Evolutionary conservation across 352 stramenopile species (phyloP).

Genomic region (Globisporangium sylvaticum): DNA sequence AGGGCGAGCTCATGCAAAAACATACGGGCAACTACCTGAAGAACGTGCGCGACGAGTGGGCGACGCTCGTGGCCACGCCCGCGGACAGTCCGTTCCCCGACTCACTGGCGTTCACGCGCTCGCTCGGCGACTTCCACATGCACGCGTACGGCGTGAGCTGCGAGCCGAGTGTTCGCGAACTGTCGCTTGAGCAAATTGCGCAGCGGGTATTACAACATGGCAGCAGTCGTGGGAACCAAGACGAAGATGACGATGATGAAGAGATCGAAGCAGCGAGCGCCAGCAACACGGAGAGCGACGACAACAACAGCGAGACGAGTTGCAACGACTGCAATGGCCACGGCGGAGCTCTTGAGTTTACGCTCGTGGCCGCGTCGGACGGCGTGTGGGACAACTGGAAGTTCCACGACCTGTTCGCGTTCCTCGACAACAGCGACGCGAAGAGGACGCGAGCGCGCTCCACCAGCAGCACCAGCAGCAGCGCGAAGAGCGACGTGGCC

Average conservation of each 20-base stretch:
- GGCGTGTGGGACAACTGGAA: constrained; percentile 90
- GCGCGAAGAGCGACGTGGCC: neutral
- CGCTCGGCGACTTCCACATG: constrained; percentile 86
- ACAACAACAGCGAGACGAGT: constrained; percentile 15
- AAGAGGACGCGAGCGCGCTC: constrained; percentile 4
- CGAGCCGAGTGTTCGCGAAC: constrained; percentile 52
- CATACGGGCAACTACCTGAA: constrained; percentile 78
- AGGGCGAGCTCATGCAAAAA: constrained; percentile 32
- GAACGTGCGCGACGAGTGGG: constrained; percentile 91
- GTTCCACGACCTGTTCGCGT: constrained; percentile 64
- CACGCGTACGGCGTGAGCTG: constrained; percentile 78
- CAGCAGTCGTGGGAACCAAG: constrained; percentile 19
- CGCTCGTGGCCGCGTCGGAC: constrained; percentile 73
- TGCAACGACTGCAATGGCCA: neutral
- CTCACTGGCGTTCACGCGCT: constrained; percentile 85
- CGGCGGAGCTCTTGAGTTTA: constrained; percentile 26
- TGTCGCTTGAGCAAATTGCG: constrained; percentile 43
- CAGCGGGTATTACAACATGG: constrained; percentile 14
- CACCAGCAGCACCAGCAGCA: neutral
- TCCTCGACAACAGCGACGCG: constrained; percentile 20
- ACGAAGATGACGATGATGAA: constrained; percentile 7
- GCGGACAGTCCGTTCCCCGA: constrained; percentile 64
- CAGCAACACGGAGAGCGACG: constrained; percentile 15
- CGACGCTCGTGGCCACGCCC: constrained; percentile 76
- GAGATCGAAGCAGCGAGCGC: constrained; percentile 10